These are phyloP conservation scores for Mycena olivaceomarginata DNA, from an alignment of 768 basidiomycete species.

Conservation along the genomic window DNA sequence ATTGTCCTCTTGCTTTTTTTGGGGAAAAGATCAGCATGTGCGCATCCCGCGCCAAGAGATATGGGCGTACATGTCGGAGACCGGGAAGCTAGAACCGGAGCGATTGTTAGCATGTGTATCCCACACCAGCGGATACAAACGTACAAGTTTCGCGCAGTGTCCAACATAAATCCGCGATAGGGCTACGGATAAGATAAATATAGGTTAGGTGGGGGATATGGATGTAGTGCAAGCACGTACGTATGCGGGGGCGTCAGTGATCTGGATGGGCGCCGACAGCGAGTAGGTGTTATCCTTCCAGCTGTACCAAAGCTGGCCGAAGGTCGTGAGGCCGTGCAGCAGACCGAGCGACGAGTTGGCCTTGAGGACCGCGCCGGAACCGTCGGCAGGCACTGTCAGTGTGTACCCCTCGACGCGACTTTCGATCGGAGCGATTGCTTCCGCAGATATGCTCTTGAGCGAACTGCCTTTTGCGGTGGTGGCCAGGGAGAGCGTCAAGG, in stretches of 20 bases:
- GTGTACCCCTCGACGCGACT: slow-evolving; percentile 66
- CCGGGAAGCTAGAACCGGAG: slow-evolving; percentile 53
- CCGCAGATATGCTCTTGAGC: slow-evolving; percentile 56
- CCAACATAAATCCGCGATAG: slow-evolving; percentile 74
- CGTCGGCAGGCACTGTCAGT: slow-evolving; percentile 62
- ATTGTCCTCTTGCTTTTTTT: slow-evolving; percentile 58
- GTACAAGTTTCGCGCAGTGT: slow-evolving; percentile 72
- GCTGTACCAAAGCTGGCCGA: slow-evolving; percentile 64
- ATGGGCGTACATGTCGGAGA: slow-evolving; percentile 55
- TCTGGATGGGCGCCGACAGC: slow-evolving; percentile 60
- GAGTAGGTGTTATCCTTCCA: too few species aligned
- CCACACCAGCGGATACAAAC: neutral
- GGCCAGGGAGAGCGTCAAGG: slow-evolving; percentile 56
- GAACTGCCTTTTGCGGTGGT: slow-evolving; percentile 31
- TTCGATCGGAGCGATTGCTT: slow-evolving; percentile 59
- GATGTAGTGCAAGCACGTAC: slow-evolving; percentile 25
- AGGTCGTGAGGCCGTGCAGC: slow-evolving; percentile 71
- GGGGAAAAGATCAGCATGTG: too few species aligned
- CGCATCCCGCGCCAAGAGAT: too few species aligned
- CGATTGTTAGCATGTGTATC: slow-evolving; percentile 7
- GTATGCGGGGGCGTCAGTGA: slow-evolving; percentile 66
- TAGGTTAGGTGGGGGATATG: neutral
- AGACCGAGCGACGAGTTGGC: slow-evolving; percentile 69
- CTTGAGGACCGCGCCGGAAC: slow-evolving; percentile 59
- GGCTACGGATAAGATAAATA: slow-evolving; percentile 47